Conservation (phyloP, 2,329 filamentous ascomycete species). For the Trichoderma sp. region DNA sequence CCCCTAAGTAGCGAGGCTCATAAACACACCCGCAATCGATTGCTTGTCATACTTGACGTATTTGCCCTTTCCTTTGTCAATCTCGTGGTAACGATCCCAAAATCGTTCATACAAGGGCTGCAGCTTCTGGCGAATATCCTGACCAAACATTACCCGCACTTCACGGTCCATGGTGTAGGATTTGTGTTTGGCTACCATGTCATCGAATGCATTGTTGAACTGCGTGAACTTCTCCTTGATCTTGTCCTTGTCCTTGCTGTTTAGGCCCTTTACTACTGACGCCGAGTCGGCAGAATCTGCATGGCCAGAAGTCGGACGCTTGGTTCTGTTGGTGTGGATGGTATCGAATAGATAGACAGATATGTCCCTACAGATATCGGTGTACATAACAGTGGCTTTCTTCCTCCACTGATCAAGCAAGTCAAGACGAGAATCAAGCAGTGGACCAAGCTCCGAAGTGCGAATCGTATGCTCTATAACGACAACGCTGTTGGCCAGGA, state of each 20-base stretch:
- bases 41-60: conserved; percentile 97
- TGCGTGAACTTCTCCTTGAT: conserved; percentile 94
- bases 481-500: conserved; percentile 82
- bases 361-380: conserved; percentile 84
- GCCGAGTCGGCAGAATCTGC: conserved; percentile 83
- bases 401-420: conserved; percentile 83
- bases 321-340: conserved; percentile 77
- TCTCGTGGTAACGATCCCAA: conserved; percentile 95
- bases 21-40: conserved; percentile 65
- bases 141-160: conserved; percentile 73
- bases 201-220: conserved; percentile 90
- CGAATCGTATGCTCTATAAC: conserved; percentile 82
- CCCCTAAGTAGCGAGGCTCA: conserved; percentile 40
- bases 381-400: conserved; percentile 75
- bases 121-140: conserved; percentile 85
- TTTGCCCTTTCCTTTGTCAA: conserved; percentile 97
- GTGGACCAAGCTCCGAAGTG: conserved; percentile 70
- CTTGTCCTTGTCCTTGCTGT: conserved; percentile 87
- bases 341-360: conserved; percentile 83
- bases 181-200: conserved; percentile 79
- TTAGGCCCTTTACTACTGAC: conserved; percentile 77
- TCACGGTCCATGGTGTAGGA: conserved; percentile 85
- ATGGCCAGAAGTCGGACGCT: conserved; percentile 69
- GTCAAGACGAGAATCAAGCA: conserved; percentile 64
- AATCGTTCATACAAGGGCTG: conserved; percentile 94